These are phyloP conservation scores for Globisporangium okanoganense DNA, from an alignment of 352 stramenopile species.

Conservation along the genomic window DNA sequence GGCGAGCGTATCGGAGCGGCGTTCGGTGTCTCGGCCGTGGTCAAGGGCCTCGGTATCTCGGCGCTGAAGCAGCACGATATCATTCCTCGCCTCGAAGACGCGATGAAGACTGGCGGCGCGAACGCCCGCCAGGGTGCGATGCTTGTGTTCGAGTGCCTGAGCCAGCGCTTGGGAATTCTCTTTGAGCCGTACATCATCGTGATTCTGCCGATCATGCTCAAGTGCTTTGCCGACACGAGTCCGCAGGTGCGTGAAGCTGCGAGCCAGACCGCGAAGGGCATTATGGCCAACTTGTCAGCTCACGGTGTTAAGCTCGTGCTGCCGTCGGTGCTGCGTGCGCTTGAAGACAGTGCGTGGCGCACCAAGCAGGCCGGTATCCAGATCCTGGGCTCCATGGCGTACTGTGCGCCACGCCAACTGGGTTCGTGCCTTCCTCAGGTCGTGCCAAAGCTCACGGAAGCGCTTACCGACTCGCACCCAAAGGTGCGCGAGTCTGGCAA, in stretches of 20 bases:
- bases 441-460: constrained; percentile 97
- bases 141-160: constrained; percentile 98
- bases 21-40: constrained; percentile 96
- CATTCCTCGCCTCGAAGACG: constrained; percentile 89
- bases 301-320: constrained; percentile 99
- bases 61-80: constrained; percentile 97
- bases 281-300: constrained; percentile 98
- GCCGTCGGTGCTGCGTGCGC: constrained; percentile 94
- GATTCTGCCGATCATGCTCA: constrained; percentile 98
- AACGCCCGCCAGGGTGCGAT: constrained; percentile 92
- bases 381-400: constrained; percentile 96
- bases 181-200: constrained; percentile 99
- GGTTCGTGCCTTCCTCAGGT: constrained; percentile 97
- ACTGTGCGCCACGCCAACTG: constrained; percentile 98
- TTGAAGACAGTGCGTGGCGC: constrained; percentile 94
- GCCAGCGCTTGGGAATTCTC: constrained; percentile 93
- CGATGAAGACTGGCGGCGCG: constrained; percentile 69
- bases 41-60: constrained; percentile 99
- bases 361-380: constrained; percentile 99
- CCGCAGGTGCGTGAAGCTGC: constrained; percentile 96
- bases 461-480: constrained; percentile 97
- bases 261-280: constrained; percentile 91
- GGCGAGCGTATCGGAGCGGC: constrained; percentile 92
- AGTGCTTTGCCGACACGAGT: constrained; percentile 96
- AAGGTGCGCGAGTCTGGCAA: constrained; percentile 97